Conservation (phyloP, 371 early-diverging fungal genomes). For the Rhizopus arrhizus region DNA sequence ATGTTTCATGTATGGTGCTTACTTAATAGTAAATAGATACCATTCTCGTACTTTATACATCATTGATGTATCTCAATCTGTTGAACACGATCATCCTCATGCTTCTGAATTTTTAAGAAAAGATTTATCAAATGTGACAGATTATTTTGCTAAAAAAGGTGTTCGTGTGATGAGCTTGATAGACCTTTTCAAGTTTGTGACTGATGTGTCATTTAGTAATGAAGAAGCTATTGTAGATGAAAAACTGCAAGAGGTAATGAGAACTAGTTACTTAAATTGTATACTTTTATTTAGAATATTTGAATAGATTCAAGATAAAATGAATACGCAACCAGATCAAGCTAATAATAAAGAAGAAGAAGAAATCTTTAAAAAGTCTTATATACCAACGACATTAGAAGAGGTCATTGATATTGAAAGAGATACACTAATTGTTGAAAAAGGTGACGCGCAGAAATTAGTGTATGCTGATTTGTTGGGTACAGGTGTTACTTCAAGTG, state of each 20-base stretch:
- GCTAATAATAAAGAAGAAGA: constrained; percentile 70
- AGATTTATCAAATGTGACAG: constrained; percentile 96
- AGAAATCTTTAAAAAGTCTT: constrained; percentile 88
- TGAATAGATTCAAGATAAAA: constrained; percentile 40
- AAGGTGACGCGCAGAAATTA: constrained; percentile 72
- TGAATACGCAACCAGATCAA: constrained; percentile 38
- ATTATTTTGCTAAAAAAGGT: constrained; percentile 87
- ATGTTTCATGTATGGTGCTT: no score
- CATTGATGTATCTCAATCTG: constrained; percentile 99
- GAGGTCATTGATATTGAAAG: constrained; percentile 90
- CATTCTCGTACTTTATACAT: constrained; percentile 83
- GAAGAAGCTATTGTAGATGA: constrained; percentile 69
- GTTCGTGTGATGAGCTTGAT: constrained; percentile 82
- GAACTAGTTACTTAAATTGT: no score
- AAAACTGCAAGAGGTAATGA: constrained; percentile 37
- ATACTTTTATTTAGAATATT: no score
- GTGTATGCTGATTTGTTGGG: constrained; percentile 53
- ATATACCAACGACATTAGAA: constrained; percentile 90
- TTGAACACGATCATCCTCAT: constrained; percentile 99
- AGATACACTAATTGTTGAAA: constrained; percentile 75
- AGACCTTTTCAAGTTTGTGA: constrained; percentile 91
- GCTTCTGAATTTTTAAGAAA: constrained; percentile 96
- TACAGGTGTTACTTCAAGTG: constrained; percentile 24
- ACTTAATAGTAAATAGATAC: constrained; percentile 49
- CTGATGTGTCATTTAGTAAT: constrained; percentile 61